Evolutionary conservation across 1,139 yeast genomes (phyloP).

Genomic region (Yamadazyma epiphylla): DNA sequence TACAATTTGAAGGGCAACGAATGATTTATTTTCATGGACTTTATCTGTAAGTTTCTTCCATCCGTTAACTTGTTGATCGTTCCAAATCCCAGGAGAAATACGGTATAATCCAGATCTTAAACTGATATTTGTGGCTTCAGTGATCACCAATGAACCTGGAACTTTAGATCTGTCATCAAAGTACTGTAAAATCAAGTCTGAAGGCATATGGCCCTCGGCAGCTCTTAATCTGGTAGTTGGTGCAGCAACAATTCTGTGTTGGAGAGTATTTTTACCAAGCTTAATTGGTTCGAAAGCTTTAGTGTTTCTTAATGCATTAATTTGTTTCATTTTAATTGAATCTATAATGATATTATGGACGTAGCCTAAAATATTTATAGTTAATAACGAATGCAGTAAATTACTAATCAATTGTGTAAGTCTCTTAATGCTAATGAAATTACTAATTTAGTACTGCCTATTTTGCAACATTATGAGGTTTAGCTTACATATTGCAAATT

Average conservation of each 20-base stretch:
- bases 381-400: no score
- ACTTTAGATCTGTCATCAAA: conserved; percentile 49
- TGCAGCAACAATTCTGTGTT: conserved; percentile 46
- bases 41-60: conserved; percentile 49
- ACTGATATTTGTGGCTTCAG: conserved; percentile 32
- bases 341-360: no score
- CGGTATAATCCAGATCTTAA: conserved; percentile 33
- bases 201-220: conserved; percentile 35
- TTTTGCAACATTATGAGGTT: no score
- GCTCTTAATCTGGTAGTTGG: conserved; percentile 57
- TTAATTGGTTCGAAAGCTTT: conserved; percentile 47
- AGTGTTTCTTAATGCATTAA: conserved; percentile 9
- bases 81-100: conserved; percentile 53
- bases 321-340: no score
- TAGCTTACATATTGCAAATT: no score
- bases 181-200: conserved; percentile 44
- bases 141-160: conserved; percentile 53
- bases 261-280: conserved; percentile 34
- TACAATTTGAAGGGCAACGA: conserved; percentile 56
- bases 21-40: conserved; percentile 55
- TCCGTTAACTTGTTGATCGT: conserved; percentile 35
- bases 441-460: no score
- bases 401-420: no score
- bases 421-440: no score
- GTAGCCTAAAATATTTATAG: no score